Evolutionary conservation across 441 rosid species (phyloP), one percentile per base, ranked within the genome.

Genomic region (Hura crepitans): DNA sequence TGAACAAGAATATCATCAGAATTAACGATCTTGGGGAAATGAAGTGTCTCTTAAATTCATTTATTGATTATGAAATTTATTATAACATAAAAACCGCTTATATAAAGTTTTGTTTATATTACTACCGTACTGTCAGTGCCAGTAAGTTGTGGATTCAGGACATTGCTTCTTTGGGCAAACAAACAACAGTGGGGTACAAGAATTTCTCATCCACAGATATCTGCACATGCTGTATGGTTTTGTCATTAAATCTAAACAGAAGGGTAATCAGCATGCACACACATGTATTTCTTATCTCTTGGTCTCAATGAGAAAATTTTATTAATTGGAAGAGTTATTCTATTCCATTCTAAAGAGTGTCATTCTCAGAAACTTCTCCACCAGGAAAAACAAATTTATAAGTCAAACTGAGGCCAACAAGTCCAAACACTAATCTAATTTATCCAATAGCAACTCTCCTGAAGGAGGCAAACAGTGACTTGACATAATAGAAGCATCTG

Each of bases 1-100:
- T 74, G 81, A 80, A 78, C 49, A 78, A 50, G 75, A 80, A 73
- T 72, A 73, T 70, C 69, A 64, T 83, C 79, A 83, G 79, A 72
- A 75, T 46, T 23, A 25, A 68, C 71, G 18, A 67, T 33, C 14
- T 68, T 10, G 42, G 28, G 39, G 28, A 35, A 67, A 13, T 11
- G 31, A 23, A 54, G 28, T 5, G 3, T 18, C n/a, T 18, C n/a
- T 13, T 27, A 13, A 62, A 74, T 37, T 43, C 7, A 31, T 66
- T 42, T 23, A 33, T 60, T 37, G 20, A 46, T 59, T 42, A 72
- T 45, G 31, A 66, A 46, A 54, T 63, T 42, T 51, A 65, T 47
- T 37, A 67, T 70, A 31, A 69, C 56, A 62, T 22, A 45, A 65
- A 60, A 64, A 18, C 25, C 46, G 20, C 6, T 49, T 13, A 31